phyloP scores from a whole-genome alignment of 2,329 filamentous ascomycete genomes.

The Aureobasidium sp. region DNA sequence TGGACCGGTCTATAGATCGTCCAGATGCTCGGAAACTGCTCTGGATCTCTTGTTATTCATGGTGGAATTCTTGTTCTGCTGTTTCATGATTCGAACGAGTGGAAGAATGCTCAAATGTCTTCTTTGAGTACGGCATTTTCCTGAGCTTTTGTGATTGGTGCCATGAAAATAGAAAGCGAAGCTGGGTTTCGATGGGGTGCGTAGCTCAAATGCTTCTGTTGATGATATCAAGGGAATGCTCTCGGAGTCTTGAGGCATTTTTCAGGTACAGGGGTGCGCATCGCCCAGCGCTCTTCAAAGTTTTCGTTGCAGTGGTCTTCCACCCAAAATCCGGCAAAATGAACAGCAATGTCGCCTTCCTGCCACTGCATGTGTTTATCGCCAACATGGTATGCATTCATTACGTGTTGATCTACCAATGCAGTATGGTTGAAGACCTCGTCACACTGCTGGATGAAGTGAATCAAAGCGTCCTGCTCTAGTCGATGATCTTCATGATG shows the following conservation, averaged over 20 bases:
- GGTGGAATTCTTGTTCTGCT: too few species aligned
- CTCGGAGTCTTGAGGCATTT: background rate
- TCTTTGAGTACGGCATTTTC: too few species aligned
- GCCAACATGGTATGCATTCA: background rate
- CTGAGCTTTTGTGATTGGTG: too few species aligned
- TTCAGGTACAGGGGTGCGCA: background rate
- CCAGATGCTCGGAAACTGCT: too few species aligned
- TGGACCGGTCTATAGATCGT: too few species aligned
- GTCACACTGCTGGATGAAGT: background rate
- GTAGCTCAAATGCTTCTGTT: too few species aligned
- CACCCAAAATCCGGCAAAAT: conserved; percentile 1
- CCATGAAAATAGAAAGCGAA: too few species aligned
- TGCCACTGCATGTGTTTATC: background rate
- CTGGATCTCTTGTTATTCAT: too few species aligned
- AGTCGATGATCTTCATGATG: too few species aligned
- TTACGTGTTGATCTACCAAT: background rate
- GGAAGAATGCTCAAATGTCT: too few species aligned
- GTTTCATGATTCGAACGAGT: too few species aligned
- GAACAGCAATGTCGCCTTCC: background rate
- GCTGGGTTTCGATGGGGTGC: too few species aligned
- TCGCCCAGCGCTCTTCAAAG: background rate
- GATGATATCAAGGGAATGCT: background rate
- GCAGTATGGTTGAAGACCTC: background rate
- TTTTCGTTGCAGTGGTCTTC: background rate
- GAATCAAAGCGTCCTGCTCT: background rate